phyloP scores from a whole-genome alignment of 257 asterid species.

The Penstemon eatonii region DNA sequence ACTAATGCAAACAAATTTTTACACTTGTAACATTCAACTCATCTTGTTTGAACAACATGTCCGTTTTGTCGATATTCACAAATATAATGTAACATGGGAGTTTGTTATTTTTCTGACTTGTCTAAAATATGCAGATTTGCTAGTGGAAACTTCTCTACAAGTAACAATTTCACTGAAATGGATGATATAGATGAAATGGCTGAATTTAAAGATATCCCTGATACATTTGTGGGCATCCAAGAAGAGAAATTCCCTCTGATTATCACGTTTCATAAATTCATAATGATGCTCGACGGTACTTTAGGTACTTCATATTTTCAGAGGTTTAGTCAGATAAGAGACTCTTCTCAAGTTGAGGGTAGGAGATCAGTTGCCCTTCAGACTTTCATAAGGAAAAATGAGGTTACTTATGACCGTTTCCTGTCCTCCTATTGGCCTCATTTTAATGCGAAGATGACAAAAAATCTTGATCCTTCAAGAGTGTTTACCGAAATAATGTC shows the following conservation, averaged over 20 bases:
- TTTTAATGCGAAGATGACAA: conserved; percentile 42
- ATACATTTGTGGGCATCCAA: conserved; percentile 48
- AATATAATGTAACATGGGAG: neutral
- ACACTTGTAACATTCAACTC: no score
- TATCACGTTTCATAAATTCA: conserved; percentile 63
- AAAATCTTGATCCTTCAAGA: conserved; percentile 51
- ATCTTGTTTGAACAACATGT: no score
- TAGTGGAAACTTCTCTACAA: conserved; percentile 22
- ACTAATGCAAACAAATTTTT: no score
- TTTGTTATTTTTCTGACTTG: conserved; percentile 15
- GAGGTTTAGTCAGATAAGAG: conserved; percentile 41
- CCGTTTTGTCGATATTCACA: no score
- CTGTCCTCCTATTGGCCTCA: conserved; percentile 60
- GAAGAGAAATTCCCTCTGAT: conserved; percentile 57
- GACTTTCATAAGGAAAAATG: conserved; percentile 49
- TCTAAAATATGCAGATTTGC: conserved; percentile 41
- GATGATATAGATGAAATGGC: conserved; percentile 53
- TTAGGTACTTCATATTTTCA: conserved; percentile 53
- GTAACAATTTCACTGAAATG: conserved; percentile 29
- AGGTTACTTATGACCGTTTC: conserved; percentile 59
- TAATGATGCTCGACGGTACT: conserved; percentile 77
- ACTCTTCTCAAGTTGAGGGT: conserved; percentile 24
- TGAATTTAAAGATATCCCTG: conserved; percentile 54
- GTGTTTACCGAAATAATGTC: conserved; percentile 66
- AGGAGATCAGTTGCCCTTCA: conserved; percentile 45